Evolutionary conservation across 2,329 filamentous ascomycete genomes (phyloP).

Genomic region (Chrysoporthe puriensis): DNA sequence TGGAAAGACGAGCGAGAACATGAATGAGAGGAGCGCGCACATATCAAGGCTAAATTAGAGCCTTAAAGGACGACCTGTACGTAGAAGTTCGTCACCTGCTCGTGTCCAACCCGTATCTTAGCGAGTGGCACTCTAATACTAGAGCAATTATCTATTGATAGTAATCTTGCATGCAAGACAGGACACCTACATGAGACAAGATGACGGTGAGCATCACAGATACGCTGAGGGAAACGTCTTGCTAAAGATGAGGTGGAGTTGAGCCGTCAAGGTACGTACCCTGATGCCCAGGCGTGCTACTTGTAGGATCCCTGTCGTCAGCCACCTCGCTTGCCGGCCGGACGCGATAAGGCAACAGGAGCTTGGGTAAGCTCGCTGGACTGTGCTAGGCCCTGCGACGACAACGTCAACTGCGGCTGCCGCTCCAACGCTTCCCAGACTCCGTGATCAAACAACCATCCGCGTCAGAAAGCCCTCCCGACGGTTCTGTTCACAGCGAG

Average conservation of each 20-base stretch:
- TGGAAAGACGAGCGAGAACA: too few relatives aligned
- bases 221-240: too few relatives aligned
- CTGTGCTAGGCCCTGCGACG: slow-evolving; percentile 14
- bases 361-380: slow-evolving; percentile 42
- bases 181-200: neutral
- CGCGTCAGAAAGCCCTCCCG: neutral
- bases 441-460: neutral
- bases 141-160: too few relatives aligned
- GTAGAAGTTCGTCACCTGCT: too few relatives aligned
- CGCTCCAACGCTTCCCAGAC: neutral
- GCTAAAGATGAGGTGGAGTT: too few relatives aligned
- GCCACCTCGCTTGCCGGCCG: slow-evolving; percentile 5
- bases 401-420: slow-evolving; percentile 16
- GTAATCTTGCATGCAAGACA: too few relatives aligned
- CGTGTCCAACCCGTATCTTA: too few relatives aligned
- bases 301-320: neutral
- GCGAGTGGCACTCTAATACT: too few relatives aligned
- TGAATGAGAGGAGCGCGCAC: too few relatives aligned
- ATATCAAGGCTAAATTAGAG: too few relatives aligned
- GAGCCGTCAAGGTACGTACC: neutral
- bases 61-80: too few relatives aligned
- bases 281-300: neutral
- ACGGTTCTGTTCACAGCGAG: neutral
- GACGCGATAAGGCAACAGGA: slow-evolving; percentile 40
- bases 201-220: neutral